These are phyloP conservation scores for Wickerhamomyces pijperi DNA, from an alignment of 805 yeast genomes.

Conservation along the genomic window DNA sequence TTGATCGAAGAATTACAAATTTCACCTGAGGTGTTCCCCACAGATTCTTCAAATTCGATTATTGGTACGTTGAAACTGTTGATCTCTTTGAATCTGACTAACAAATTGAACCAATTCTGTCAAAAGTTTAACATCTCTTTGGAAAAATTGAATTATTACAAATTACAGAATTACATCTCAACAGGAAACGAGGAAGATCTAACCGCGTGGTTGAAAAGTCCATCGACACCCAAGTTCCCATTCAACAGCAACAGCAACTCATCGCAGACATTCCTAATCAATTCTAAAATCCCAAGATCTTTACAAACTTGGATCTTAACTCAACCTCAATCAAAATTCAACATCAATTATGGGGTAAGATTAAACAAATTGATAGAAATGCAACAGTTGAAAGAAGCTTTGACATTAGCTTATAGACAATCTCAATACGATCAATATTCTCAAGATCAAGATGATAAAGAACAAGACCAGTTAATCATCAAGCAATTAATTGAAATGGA, in stretches of 20 bases:
- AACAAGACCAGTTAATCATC: background rate
- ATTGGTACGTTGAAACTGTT: constrained; percentile 36
- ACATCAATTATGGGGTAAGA: background rate
- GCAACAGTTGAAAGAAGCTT: background rate
- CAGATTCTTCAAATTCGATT: constrained; percentile 11
- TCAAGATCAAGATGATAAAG: background rate
- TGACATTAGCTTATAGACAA: background rate
- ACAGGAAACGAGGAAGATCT: background rate
- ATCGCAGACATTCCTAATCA: background rate
- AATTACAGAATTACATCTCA: background rate
- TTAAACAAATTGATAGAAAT: background rate
- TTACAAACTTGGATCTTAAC: background rate
- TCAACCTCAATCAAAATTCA: background rate
- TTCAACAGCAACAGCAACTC: no score
- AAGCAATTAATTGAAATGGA: background rate
- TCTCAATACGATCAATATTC: background rate
- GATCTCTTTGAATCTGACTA: constrained; percentile 34
- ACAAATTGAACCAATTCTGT: constrained; percentile 26
- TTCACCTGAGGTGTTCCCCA: constrained; percentile 17
- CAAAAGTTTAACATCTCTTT: constrained; percentile 1
- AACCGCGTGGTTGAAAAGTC: background rate
- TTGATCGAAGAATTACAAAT: constrained; percentile 27
- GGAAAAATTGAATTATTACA: background rate
- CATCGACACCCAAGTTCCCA: background rate
- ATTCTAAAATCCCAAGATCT: background rate